These are phyloP conservation scores for Nakazawaea ishiwadae DNA, from an alignment of 805 yeast genomes.

Conservation along the genomic window DNA sequence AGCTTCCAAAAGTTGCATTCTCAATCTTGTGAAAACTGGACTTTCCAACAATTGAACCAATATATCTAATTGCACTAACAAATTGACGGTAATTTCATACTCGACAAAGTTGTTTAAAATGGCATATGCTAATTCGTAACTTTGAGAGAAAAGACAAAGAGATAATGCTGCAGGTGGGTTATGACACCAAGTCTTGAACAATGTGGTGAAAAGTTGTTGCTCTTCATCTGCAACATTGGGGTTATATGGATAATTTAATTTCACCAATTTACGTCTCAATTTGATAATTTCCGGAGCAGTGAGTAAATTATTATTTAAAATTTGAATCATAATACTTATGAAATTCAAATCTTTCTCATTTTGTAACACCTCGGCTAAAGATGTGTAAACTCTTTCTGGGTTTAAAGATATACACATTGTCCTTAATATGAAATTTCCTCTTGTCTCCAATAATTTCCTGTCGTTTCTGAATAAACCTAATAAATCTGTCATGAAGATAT, in stretches of 20 bases:
- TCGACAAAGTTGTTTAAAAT: constrained; percentile 78
- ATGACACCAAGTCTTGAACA: constrained; percentile 89
- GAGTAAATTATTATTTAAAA: constrained; percentile 77
- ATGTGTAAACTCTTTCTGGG: constrained; percentile 78
- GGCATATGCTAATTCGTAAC: constrained; percentile 82
- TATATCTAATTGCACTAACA: constrained; percentile 82
- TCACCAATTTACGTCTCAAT: constrained; percentile 59
- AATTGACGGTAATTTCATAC: constrained; percentile 72
- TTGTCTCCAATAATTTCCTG: constrained; percentile 54
- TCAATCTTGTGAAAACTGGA: constrained; percentile 82
- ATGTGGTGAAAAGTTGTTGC: constrained; percentile 61
- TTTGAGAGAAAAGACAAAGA: constrained; percentile 79
- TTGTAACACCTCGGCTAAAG: constrained; percentile 71
- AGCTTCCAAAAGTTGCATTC: constrained; percentile 88
- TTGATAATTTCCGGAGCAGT: constrained; percentile 77
- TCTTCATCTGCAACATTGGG: constrained; percentile 37
- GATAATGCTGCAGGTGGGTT: constrained; percentile 87
- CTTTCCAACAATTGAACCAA: constrained; percentile 87
- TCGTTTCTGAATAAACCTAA: constrained; percentile 68
- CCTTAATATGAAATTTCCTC: constrained; percentile 80
- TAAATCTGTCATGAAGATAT: constrained; percentile 68
- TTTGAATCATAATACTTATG: constrained; percentile 77
- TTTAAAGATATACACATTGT: constrained; percentile 78
- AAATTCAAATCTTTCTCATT: constrained; percentile 61
- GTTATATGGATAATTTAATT: constrained; percentile 15